Percentiles rank a stretch among this genome's conserved stretches.
These are phyloP conservation scores for Pelargonium myrrhifolium DNA, from an alignment of 441 rosid genomes.

Conservation along the genomic window DNA sequence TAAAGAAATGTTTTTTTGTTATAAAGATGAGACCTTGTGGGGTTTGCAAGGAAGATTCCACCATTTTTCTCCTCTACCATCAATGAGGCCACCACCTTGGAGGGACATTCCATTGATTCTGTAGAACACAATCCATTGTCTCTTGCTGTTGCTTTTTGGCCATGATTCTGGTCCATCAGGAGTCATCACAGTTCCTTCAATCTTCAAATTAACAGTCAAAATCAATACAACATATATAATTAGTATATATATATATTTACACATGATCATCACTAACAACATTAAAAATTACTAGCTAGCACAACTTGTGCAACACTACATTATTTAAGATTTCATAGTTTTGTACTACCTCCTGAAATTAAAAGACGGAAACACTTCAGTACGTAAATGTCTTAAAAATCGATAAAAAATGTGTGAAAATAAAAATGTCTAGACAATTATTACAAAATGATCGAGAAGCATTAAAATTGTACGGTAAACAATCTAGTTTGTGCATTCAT, in stretches of 20 bases:
- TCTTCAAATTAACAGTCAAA: slow-evolving; percentile 25
- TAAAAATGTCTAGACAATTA: no score
- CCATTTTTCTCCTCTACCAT: slow-evolving; percentile 46
- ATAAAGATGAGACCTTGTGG: no score
- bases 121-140: slow-evolving; percentile 43
- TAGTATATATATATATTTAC: background rate
- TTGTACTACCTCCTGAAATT: no score
- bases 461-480: no score
- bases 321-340: no score
- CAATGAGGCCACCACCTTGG: slow-evolving; percentile 37
- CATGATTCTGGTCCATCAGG: slow-evolving; percentile 43
- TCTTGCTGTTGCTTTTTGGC: slow-evolving; percentile 27
- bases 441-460: no score
- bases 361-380: no score
- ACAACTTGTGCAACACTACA: background rate
- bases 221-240: background rate
- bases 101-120: slow-evolving; percentile 28
- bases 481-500: no score
- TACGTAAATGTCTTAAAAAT: no score
- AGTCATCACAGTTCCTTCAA: slow-evolving; percentile 53
- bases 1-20: no score
- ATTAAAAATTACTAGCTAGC: background rate
- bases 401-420: no score
- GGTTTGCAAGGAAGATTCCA: slow-evolving; percentile 48
- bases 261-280: background rate